A percentile compares a stretch with the other conserved stretches of the same genome.
phyloP scores from a whole-genome alignment of 140 eudicot species.

The Oenanthe javanica region DNA sequence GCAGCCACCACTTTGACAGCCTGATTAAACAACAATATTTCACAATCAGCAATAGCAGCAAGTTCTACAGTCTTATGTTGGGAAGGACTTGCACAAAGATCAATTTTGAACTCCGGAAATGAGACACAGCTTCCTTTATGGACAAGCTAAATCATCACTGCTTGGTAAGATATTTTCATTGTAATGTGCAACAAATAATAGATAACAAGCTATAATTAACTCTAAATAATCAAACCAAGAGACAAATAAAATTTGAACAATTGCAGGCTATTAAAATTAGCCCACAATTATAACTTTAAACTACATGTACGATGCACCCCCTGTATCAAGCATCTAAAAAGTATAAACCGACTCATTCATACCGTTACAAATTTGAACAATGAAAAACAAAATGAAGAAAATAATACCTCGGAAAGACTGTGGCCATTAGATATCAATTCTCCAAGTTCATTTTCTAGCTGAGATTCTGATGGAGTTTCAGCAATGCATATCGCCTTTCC shows the following conservation, averaged over 20 bases:
- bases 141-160: not conserved
- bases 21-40: conserved; percentile 23
- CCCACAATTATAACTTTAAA: not conserved
- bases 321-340: not conserved
- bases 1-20: conserved; percentile 91
- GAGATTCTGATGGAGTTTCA: conserved; percentile 52
- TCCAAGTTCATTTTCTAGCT: conserved; percentile 60
- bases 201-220: not conserved
- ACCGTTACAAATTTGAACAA: not conserved
- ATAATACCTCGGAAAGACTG: conserved; percentile 63
- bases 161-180: not conserved
- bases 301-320: not conserved
- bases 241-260: not conserved
- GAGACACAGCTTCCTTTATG: not conserved
- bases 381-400: not conserved
- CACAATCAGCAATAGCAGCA: not conserved
- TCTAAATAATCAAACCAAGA: not conserved
- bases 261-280: not conserved
- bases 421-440: conserved; percentile 69
- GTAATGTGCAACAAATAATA: not conserved
- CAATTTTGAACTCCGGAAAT: not conserved
- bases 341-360: not conserved
- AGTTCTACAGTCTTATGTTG: not conserved
- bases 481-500: conserved; percentile 38
- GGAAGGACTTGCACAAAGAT: not conserved